Conservation (phyloP, 306 rosid species). For the Castanopsis chinensis region DNA sequence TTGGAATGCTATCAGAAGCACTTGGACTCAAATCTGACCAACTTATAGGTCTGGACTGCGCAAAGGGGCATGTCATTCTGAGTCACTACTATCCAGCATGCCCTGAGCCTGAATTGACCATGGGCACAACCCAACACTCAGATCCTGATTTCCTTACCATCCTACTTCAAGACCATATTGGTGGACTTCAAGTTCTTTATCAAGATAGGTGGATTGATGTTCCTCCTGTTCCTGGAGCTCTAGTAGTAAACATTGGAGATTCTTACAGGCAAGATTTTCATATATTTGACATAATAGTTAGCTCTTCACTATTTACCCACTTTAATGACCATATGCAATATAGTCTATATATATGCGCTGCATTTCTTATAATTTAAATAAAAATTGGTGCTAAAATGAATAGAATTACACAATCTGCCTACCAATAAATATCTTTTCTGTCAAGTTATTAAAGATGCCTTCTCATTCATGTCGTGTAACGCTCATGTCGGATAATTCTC, state of each 20-base stretch:
- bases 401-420: neutral
- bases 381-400: neutral
- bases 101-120: conserved; percentile 51
- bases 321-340: too few relatives aligned
- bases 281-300: too few relatives aligned
- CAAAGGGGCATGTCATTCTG: conserved; percentile 30
- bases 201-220: conserved; percentile 40
- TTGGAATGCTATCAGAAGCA: conserved; percentile 59
- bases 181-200: conserved; percentile 52
- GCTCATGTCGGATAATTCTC: neutral
- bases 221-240: conserved; percentile 43
- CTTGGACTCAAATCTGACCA: conserved; percentile 46
- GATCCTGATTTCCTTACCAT: conserved; percentile 59
- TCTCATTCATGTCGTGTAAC: neutral
- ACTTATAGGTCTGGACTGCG: conserved; percentile 50
- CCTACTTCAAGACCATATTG: conserved; percentile 55
- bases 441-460: neutral
- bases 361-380: neutral
- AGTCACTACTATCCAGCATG: conserved; percentile 67
- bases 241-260: conserved; percentile 56
- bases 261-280: conserved; percentile 35
- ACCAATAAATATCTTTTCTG: neutral
- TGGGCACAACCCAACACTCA: conserved; percentile 46
- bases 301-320: too few relatives aligned
- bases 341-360: too few relatives aligned